Evolutionary conservation across 192 early-diverging fungal genomes (phyloP).

Genomic region (Geranomyces variabilis): DNA sequence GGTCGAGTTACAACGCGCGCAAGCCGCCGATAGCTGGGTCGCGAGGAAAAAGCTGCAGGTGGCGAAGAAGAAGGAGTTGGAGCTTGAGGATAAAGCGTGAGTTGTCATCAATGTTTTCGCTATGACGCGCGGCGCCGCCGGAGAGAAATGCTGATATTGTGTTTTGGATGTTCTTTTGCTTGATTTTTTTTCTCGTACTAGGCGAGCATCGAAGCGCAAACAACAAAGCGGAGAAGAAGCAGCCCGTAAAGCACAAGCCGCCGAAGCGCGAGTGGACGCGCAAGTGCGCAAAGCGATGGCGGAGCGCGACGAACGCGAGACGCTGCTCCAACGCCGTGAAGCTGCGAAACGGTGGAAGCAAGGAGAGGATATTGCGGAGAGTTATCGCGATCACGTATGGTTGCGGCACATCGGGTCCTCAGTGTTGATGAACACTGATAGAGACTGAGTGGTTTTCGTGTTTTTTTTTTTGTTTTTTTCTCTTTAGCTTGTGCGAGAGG

Average conservation of each 20-base stretch:
- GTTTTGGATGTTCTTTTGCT: neutral
- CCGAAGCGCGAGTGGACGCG: constrained; percentile 41
- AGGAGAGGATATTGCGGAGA: constrained; percentile 26
- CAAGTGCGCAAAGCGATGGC: constrained; percentile 31
- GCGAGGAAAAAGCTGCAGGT: constrained; percentile 37
- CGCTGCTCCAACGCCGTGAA: constrained; percentile 3
- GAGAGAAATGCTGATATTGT: neutral
- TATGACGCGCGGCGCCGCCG: too few relatives aligned
- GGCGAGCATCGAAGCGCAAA: constrained; percentile 29
- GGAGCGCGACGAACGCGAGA: constrained; percentile 30
- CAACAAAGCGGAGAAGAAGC: constrained; percentile 38
- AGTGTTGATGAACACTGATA: too few relatives aligned
- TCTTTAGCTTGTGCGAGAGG: constrained; percentile 8
- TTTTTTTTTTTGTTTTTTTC: neutral
- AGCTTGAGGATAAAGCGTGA: constrained; percentile 44
- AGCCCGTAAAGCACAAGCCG: constrained; percentile 2
- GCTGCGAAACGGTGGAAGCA: constrained; percentile 24
- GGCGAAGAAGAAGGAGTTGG: constrained; percentile 38
- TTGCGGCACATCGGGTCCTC: too few relatives aligned
- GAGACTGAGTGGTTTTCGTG: neutral
- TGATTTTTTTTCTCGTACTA: constrained; percentile 15
- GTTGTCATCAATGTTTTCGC: too few relatives aligned
- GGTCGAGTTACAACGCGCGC: constrained; percentile 21
- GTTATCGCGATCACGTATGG: constrained; percentile 35
- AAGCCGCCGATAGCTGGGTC: constrained; percentile 36